Evolutionary conservation across 2,329 filamentous ascomycete species (phyloP).

Genomic region (Fusarium zealandicum): DNA sequence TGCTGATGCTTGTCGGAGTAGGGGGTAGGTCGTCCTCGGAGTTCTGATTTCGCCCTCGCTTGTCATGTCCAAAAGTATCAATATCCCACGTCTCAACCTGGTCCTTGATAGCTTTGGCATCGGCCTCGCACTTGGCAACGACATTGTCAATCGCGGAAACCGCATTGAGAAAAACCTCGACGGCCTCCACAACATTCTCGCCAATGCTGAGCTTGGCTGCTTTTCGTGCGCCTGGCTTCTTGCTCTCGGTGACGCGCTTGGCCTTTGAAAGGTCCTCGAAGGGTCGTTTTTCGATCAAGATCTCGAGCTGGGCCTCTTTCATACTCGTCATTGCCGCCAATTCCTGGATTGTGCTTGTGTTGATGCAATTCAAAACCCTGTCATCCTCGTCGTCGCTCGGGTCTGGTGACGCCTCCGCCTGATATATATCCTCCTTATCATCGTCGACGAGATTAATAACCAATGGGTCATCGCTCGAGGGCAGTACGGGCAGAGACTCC

Average conservation of each 20-base stretch:
- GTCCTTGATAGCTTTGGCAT: slow-evolving; percentile 65
- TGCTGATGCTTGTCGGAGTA: slow-evolving; percentile 52
- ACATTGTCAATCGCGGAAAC: slow-evolving; percentile 86
- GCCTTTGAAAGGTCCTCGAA: slow-evolving; percentile 73
- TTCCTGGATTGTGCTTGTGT: slow-evolving; percentile 76
- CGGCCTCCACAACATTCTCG: slow-evolving; percentile 58
- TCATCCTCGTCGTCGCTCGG: slow-evolving; percentile 45
- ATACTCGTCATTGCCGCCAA: slow-evolving; percentile 83
- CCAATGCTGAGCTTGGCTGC: slow-evolving; percentile 58
- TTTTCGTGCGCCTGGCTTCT: slow-evolving; percentile 56
- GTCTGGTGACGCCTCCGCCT: slow-evolving; percentile 46
- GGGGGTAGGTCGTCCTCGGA: slow-evolving; percentile 49
- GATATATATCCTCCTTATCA: slow-evolving; percentile 52
- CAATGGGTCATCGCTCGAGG: slow-evolving; percentile 47
- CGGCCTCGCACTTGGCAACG: slow-evolving; percentile 75
- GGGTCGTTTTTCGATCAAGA: slow-evolving; percentile 76
- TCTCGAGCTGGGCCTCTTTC: slow-evolving; percentile 71
- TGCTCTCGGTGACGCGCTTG: slow-evolving; percentile 65
- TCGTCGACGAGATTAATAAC: slow-evolving; percentile 49
- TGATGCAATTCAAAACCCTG: slow-evolving; percentile 79
- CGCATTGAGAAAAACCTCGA: slow-evolving; percentile 77
- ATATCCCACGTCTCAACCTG: slow-evolving; percentile 58
- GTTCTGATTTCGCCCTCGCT: slow-evolving; percentile 42
- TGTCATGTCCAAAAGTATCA: slow-evolving; percentile 54
- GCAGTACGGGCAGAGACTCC: slow-evolving; percentile 26